phyloP scores from a whole-genome alignment of 768 basidiomycete species.

The Russula abietina region DNA sequence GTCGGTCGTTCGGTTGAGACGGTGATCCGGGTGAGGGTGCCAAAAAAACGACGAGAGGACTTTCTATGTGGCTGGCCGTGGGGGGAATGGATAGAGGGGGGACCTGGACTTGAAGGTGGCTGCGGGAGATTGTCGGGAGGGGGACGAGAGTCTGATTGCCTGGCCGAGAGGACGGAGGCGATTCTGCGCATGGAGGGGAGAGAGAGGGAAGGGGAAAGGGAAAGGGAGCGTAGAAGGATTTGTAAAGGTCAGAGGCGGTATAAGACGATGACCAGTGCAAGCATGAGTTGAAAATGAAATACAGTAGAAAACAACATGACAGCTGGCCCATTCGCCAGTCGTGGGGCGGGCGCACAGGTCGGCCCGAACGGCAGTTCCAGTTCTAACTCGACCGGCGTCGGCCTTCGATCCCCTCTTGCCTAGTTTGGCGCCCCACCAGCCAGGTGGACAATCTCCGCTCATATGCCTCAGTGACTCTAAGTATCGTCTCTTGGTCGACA shows the following conservation, averaged over 20 bases:
- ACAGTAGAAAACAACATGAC: neutral
- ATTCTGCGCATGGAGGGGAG: conserved; percentile 51
- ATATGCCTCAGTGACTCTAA: conserved; percentile 52
- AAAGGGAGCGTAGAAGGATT: neutral
- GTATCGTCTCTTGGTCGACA: conserved; percentile 46
- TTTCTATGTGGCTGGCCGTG: conserved; percentile 7
- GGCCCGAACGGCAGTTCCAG: neutral
- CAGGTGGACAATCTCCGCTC: conserved; percentile 57
- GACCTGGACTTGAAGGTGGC: conserved; percentile 29
- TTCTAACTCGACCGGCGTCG: neutral
- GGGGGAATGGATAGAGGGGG: neutral
- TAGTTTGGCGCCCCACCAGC: conserved; percentile 36
- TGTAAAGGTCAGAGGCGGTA: neutral
- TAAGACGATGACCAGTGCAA: conserved; percentile 6
- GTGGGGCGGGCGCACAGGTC: neutral
- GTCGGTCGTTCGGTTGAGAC: conserved; percentile 29
- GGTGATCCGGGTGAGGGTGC: conserved; percentile 27
- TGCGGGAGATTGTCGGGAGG: conserved; percentile 20
- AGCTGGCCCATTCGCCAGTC: neutral
- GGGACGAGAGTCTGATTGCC: conserved; percentile 33
- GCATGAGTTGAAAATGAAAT: conserved; percentile 9
- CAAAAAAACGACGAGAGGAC: conserved; percentile 18
- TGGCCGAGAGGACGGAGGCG: conserved; percentile 44
- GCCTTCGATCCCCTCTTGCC: conserved; percentile 8
- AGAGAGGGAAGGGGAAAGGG: neutral